These are phyloP conservation scores for Puccinellia tenuiflora DNA, from an alignment of 176 grass and related monocot genomes.

Conservation along the genomic window DNA sequence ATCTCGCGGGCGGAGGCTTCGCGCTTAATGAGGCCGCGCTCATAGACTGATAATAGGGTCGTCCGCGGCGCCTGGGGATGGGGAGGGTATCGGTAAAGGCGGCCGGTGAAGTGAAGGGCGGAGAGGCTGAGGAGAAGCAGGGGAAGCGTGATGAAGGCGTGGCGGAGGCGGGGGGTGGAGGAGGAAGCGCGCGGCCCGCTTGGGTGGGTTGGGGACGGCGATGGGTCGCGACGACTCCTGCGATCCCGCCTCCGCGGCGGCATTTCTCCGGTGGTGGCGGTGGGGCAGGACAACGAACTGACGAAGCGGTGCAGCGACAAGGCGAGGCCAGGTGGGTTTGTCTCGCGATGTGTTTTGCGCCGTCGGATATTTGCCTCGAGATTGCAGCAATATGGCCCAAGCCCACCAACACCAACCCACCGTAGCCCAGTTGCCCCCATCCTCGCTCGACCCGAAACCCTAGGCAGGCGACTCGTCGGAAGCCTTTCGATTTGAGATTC, in stretches of 20 bases:
- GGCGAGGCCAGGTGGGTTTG: neutral
- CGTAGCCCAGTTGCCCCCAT: neutral
- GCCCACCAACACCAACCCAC: neutral
- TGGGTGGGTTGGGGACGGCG: conserved; percentile 7
- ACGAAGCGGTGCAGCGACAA: neutral
- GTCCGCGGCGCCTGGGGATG: neutral
- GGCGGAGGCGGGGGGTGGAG: conserved; percentile 4
- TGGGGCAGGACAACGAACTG: neutral
- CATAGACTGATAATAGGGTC: conserved; percentile 44
- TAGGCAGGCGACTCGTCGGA: neutral
- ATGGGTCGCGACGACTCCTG: conserved; percentile 35
- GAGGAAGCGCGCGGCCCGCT: neutral
- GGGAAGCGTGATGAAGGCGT: conserved; percentile 27
- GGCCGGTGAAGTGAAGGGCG: conserved; percentile 40
- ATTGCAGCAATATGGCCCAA: neutral
- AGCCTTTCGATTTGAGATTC: conserved; percentile 10
- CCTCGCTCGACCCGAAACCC: neutral
- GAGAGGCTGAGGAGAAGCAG: conserved; percentile 36
- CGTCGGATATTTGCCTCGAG: neutral
- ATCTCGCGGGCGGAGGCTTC: conserved; percentile 54
- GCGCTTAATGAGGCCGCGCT: conserved; percentile 63
- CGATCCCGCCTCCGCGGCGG: conserved; percentile 64
- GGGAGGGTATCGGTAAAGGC: neutral
- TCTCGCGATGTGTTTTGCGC: neutral
- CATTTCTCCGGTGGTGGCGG: conserved; percentile 34